Percentiles rank a stretch among this genome's conserved stretches.
These are phyloP conservation scores for Solidago caesia DNA, from an alignment of 129 eudicot species.

Conservation along the genomic window DNA sequence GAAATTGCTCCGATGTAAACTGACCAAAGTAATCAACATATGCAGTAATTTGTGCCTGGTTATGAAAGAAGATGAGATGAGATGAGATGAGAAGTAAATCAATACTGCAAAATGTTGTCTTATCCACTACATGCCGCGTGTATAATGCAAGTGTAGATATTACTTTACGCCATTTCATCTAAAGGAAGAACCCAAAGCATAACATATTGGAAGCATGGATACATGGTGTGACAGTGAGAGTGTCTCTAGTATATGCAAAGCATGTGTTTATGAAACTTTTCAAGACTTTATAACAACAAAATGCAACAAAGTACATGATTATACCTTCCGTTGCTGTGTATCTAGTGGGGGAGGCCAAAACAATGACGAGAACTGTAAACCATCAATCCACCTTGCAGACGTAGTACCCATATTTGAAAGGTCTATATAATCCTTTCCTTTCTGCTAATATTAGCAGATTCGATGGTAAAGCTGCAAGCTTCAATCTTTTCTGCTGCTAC, in stretches of 20 bases:
- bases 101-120: background rate
- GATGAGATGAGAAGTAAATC: background rate
- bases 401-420: constrained; percentile 55
- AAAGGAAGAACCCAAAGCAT: background rate
- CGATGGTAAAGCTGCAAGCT: constrained; percentile 20
- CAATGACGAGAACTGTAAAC: constrained; percentile 79
- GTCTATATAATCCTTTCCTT: constrained; percentile 18
- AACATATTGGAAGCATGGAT: too few relatives aligned
- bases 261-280: background rate
- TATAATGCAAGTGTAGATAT: constrained; percentile 4
- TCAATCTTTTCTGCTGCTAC: too few relatives aligned
- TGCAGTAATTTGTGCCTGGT: constrained; percentile 77
- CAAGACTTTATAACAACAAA: constrained; percentile 19
- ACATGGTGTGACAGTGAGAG: too few relatives aligned
- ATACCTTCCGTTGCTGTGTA: constrained; percentile 71
- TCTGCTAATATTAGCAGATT: constrained; percentile 30
- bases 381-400: constrained; percentile 84
- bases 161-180: background rate
- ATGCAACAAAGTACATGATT: constrained; percentile 3
- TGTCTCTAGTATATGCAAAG: constrained; percentile 9
- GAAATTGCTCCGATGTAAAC: constrained; percentile 86
- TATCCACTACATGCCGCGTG: background rate
- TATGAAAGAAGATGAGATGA: constrained; percentile 10
- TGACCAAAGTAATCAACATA: constrained; percentile 93
- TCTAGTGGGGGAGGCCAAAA: constrained; percentile 96